Percentiles rank a stretch among this genome's conserved stretches.
These are phyloP conservation scores for Chlorella ohadii DNA, from an alignment of 139 green algal genomes.

Conservation along the genomic window DNA sequence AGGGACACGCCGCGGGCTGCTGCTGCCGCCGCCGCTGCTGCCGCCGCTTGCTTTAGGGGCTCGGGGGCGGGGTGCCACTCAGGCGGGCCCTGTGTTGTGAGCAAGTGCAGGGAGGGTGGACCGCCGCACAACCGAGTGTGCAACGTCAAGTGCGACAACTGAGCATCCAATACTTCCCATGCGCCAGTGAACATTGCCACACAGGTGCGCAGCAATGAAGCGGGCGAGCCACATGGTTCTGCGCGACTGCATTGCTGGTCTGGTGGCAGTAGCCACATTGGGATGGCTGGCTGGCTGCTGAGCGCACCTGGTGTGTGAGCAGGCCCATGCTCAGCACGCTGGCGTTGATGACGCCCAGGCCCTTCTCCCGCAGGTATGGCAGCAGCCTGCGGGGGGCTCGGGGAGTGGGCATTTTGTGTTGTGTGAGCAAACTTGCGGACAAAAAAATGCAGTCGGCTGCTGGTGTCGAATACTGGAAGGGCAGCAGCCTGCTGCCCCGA, in stretches of 20 bases:
- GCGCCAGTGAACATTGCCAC: too few relatives aligned
- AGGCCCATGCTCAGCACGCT: constrained; percentile 93
- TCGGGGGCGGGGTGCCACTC: constrained; percentile 91
- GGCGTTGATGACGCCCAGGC: constrained; percentile 90
- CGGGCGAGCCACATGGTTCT: too few relatives aligned
- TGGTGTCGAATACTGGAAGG: background rate
- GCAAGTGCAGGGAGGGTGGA: background rate
- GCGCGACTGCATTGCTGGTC: too few relatives aligned
- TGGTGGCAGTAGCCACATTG: too few relatives aligned
- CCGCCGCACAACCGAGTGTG: too few relatives aligned
- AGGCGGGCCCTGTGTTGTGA: constrained; percentile 82
- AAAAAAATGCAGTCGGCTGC: too few relatives aligned
- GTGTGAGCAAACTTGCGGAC: too few relatives aligned
- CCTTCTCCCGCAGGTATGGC: constrained; percentile 67
- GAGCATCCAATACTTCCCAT: too few relatives aligned
- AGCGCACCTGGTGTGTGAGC: constrained; percentile 69
- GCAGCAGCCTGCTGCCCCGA: background rate
- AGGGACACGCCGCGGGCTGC: constrained; percentile 59
- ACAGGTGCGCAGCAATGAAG: too few relatives aligned
- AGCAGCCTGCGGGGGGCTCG: constrained; percentile 40
- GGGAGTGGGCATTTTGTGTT: too few relatives aligned
- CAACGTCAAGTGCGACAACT: too few relatives aligned
- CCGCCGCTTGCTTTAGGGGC: constrained; percentile 66
- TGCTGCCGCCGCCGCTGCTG: constrained; percentile 60
- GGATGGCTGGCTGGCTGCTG: too few relatives aligned